phyloP scores from a whole-genome alignment of 1,139 yeast species.

The Candida labiduridarum region DNA sequence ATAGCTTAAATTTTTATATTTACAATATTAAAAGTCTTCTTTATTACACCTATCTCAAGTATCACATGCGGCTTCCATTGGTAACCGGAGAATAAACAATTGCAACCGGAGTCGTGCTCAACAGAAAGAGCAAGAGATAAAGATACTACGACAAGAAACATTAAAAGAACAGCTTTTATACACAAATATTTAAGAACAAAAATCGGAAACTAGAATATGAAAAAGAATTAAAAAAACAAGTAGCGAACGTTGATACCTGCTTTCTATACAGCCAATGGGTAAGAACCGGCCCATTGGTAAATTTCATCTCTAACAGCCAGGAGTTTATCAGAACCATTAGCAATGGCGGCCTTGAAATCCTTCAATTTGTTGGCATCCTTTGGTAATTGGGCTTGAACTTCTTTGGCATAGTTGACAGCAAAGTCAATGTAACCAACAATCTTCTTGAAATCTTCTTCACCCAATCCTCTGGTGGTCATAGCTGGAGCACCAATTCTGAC shows the following conservation, averaged over 20 bases:
- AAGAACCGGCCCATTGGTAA: slow-evolving; percentile 87
- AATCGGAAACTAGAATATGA: not conserved
- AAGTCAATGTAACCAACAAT: slow-evolving; percentile 83
- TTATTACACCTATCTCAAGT: not conserved
- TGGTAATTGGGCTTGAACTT: slow-evolving; percentile 75
- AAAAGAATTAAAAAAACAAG: not conserved
- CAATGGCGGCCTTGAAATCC: slow-evolving; percentile 84
- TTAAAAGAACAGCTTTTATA: too few relatives aligned
- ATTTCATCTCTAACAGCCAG: slow-evolving; percentile 74
- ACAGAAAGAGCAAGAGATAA: too few relatives aligned
- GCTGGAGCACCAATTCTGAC: slow-evolving; percentile 98
- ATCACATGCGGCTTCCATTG: too few relatives aligned
- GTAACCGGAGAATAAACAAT: too few relatives aligned
- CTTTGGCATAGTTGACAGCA: slow-evolving; percentile 78
- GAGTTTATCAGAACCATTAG: slow-evolving; percentile 66
- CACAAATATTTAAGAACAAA: too few relatives aligned
- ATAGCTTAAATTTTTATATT: not conserved
- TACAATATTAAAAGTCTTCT: not conserved
- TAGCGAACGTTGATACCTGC: not conserved
- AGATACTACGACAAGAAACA: too few relatives aligned
- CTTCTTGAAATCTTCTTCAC: slow-evolving; percentile 80
- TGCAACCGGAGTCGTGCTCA: too few relatives aligned
- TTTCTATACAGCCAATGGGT: slow-evolving; percentile 79
- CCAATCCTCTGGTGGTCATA: slow-evolving; percentile 96
- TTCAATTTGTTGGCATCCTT: slow-evolving; percentile 89